These are phyloP conservation scores for Ephemerocybe angulata DNA, from an alignment of 768 basidiomycete genomes.

Conservation along the genomic window DNA sequence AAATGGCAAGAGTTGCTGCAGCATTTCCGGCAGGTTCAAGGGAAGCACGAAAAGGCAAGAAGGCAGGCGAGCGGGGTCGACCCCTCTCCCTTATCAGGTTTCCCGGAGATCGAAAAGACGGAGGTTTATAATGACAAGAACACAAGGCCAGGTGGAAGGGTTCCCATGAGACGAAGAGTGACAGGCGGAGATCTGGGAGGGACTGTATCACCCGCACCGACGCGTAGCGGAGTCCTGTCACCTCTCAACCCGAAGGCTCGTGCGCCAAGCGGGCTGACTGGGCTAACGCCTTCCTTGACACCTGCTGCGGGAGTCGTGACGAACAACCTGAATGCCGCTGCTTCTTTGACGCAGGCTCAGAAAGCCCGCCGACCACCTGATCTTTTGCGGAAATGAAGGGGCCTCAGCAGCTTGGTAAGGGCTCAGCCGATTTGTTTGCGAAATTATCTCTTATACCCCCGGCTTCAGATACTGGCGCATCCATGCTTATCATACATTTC, in stretches of 20 bases:
- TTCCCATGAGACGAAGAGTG: conserved; percentile 57
- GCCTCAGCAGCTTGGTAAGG: neutral
- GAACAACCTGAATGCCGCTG: conserved; percentile 23
- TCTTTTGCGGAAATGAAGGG: conserved; percentile 21
- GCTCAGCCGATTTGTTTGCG: neutral
- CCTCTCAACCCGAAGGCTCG: conserved; percentile 73
- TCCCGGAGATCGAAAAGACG: conserved; percentile 42
- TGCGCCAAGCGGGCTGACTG: conserved; percentile 41
- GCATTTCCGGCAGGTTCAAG: conserved; percentile 89
- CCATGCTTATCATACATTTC: no score
- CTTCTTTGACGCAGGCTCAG: conserved; percentile 33
- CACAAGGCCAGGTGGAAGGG: conserved; percentile 31
- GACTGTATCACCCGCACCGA: conserved; percentile 25
- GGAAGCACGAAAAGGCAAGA: conserved; percentile 88
- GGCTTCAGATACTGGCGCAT: no score
- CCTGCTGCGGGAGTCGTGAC: conserved; percentile 12
- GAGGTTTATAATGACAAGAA: conserved; percentile 24
- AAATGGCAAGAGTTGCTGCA: conserved; percentile 94
- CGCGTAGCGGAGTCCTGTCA: conserved; percentile 53
- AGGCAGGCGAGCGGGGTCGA: conserved; percentile 73
- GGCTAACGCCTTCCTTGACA: conserved; percentile 18
- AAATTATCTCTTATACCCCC: no score
- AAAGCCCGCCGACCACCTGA: conserved; percentile 30
- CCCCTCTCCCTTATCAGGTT: conserved; percentile 45
- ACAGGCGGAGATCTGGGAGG: conserved; percentile 44